Base-by-base conservation (phyloP, 345 rosid genomes). In the Rhodamnia argentea region DNA sequence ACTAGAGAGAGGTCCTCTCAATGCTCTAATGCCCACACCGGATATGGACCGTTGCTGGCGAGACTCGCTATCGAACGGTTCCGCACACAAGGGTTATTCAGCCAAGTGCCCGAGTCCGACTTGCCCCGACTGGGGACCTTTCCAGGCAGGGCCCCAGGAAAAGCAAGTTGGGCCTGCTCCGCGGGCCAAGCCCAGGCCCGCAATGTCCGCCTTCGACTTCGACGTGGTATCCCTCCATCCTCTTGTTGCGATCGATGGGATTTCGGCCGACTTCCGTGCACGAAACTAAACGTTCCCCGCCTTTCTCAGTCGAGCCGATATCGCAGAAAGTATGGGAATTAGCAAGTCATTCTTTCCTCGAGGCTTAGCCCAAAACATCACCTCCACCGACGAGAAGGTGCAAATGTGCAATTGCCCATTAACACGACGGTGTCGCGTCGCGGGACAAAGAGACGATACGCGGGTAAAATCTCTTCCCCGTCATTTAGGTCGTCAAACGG, bases 361-460 rank as follows among this genome's bases (percentile, higher is more conserved):
- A 8, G 23, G 23, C 23, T 62, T 16, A 62, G 23, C 37, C 42
- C 6, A 29, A 16, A 62, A 29, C 75, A 62, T 62, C 5, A 22
- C 23, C 9, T 29, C 11, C 0, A 29, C 40, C 6, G 7, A 64
- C 23, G 27, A 29, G 23, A 64, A 16, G 24, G 3, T 40, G 11
- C 3, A 2, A 64, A 16, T 13, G 3, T 40, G 11, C 3, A 2
- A 64, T 18, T 8, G 24, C 0, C 0, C 8, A 1, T 8, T 32
- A 8, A 64, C 8, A 64, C 11, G 23, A 29, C 2, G 23, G 16
- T 16, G 5, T 64, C 76, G 3, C 1, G 2, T 64, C 76, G 15
- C 3, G 6, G 4, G 23, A 64, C 16, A 42, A 64, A 15, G 29
- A 2, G 29, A 2, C 2, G 0, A 15, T 64, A 32, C 12, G 13